A percentile compares a stretch with the other conserved stretches of the same genome.
phyloP scores from a whole-genome alignment of 2,329 filamentous ascomycete species.

The Sordariomycetes sp. region DNA sequence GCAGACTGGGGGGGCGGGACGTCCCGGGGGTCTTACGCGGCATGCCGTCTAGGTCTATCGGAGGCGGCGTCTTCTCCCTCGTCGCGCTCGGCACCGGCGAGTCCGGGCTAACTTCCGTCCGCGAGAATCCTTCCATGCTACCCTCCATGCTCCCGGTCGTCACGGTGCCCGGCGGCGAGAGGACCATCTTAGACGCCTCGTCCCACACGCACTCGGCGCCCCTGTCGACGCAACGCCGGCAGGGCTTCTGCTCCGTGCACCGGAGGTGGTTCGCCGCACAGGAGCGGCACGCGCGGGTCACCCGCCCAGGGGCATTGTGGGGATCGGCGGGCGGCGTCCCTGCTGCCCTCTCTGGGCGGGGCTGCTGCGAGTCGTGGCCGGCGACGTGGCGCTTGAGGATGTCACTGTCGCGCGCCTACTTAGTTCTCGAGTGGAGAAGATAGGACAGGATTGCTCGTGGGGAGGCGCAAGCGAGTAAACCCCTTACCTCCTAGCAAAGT shows the following conservation, averaged over 20 bases:
- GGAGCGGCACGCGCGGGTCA: constrained; percentile 36
- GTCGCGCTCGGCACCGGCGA: background rate
- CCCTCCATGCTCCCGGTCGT: background rate
- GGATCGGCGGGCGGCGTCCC: constrained; percentile 7
- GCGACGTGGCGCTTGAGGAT: constrained; percentile 36
- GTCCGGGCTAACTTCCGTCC: background rate
- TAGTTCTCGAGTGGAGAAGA: background rate
- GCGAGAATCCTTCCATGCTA: background rate
- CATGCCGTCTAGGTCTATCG: too few relatives aligned
- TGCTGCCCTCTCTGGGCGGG: constrained; percentile 24
- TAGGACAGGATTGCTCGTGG: too few relatives aligned
- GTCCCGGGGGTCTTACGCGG: background rate
- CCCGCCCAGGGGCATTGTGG: constrained; percentile 17
- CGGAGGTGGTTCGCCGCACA: constrained; percentile 41
- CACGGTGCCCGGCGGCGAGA: constrained; percentile 5
- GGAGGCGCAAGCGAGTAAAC: background rate
- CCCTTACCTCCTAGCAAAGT: constrained; percentile 32
- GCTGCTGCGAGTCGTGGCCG: constrained; percentile 28
- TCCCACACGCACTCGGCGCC: constrained; percentile 28
- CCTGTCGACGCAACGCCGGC: constrained; percentile 34
- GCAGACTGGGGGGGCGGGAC: background rate
- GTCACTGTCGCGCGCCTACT: constrained; percentile 16
- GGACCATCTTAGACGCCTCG: constrained; percentile 6
- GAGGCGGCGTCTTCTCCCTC: too few relatives aligned
- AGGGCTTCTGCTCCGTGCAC: constrained; percentile 41